Evolutionary conservation across 805 yeast genomes (phyloP).

Genomic region (Spathaspora boniae): DNA sequence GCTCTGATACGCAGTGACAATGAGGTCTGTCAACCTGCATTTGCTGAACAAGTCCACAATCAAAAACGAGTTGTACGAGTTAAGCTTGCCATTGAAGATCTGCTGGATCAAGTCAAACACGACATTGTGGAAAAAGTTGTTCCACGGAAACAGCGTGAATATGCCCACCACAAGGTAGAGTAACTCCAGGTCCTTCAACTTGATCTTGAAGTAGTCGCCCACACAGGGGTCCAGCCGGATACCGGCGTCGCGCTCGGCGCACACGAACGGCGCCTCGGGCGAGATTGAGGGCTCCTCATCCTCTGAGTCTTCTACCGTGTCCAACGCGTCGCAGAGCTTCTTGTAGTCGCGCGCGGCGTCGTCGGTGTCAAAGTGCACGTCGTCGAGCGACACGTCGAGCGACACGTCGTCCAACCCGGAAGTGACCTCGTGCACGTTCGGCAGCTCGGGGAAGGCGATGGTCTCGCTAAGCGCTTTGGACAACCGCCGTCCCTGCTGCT

Average conservation of each 20-base stretch:
- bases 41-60: conserved; percentile 28
- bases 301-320: conserved; percentile 35
- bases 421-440: conserved; percentile 26
- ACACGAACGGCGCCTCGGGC: conserved; percentile 41
- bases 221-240: conserved; percentile 61
- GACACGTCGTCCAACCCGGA: conserved; percentile 35
- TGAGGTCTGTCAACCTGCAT: conserved; percentile 24
- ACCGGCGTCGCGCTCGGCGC: conserved; percentile 26
- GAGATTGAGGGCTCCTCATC: conserved; percentile 45
- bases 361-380: conserved; percentile 21
- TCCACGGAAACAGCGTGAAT: conserved; percentile 91
- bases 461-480: conserved; percentile 35
- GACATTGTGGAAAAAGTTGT: conserved; percentile 94
- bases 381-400: conserved; percentile 29
- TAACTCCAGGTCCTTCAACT: conserved; percentile 70
- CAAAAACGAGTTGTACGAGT: conserved; percentile 68
- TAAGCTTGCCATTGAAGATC: conserved; percentile 85
- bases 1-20: conserved; percentile 22
- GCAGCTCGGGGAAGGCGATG: conserved; percentile 24
- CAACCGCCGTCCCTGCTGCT: conserved; percentile 39
- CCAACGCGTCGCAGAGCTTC: conserved; percentile 22
- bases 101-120: conserved; percentile 97
- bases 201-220: conserved; percentile 85
- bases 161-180: conserved; percentile 64
- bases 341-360: conserved; percentile 17